Conservation (phyloP, 768 basidiomycete species). For the Russula griseocarnosa region DNA sequence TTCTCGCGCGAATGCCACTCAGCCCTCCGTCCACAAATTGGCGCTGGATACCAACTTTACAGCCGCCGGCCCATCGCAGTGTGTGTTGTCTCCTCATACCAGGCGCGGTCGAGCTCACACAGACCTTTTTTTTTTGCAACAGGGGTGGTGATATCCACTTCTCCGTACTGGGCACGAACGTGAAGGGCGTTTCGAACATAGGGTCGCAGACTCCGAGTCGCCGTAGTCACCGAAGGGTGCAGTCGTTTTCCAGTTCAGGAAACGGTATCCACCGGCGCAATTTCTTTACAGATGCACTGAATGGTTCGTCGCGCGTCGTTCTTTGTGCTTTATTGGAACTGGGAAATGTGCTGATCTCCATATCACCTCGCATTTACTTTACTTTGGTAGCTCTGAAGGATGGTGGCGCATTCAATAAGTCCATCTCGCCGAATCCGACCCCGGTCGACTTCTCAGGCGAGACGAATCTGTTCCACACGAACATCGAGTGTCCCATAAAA, state of each 20-base stretch:
- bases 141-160: not conserved
- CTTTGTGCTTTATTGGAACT: not conserved
- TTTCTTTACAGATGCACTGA: not conserved
- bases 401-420: not conserved
- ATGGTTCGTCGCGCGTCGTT: not conserved
- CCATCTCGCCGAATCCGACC: not conserved
- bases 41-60: not conserved
- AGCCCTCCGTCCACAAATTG: not conserved
- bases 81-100: not conserved
- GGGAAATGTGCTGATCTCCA: not conserved
- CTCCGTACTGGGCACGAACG: not conserved
- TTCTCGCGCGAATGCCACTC: not conserved
- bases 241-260: not conserved
- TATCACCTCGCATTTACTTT: not conserved
- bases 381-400: not conserved
- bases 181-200: not conserved
- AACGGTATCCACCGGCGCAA: not conserved
- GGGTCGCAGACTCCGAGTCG: not conserved
- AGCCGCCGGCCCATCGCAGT: not conserved
- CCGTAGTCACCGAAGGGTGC: not conserved
- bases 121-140: not conserved
- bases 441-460: not conserved
- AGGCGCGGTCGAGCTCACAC: not conserved
- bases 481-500: not conserved
- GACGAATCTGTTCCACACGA: not conserved